These are phyloP conservation scores for Rhizopogon salebrosus DNA, from an alignment of 768 basidiomycete species.

Conservation along the genomic window DNA sequence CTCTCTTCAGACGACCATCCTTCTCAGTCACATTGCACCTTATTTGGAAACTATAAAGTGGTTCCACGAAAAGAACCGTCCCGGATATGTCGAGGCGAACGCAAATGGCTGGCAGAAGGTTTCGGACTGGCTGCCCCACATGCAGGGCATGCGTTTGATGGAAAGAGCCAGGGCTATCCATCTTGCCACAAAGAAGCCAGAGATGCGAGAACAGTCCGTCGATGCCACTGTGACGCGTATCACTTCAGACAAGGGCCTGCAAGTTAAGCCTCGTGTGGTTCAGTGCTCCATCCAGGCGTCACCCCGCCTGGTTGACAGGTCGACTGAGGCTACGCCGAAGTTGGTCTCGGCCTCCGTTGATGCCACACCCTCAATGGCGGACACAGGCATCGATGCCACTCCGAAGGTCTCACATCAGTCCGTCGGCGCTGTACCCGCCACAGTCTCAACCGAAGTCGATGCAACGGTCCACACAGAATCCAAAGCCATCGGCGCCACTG, in stretches of 20 bases:
- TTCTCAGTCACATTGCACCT: constrained; percentile 76
- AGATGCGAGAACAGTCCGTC: constrained; percentile 36
- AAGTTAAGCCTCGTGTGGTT: constrained; percentile 32
- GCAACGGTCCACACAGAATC: constrained; percentile 20
- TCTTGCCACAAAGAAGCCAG: constrained; percentile 12
- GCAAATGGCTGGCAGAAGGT: constrained; percentile 66
- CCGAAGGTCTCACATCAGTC: constrained; percentile 28
- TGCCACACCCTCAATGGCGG: constrained; percentile 43
- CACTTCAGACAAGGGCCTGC: constrained; percentile 35
- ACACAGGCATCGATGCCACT: constrained; percentile 42
- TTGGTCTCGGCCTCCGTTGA: constrained; percentile 41
- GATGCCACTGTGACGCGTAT: constrained; percentile 45
- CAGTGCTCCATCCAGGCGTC: constrained; percentile 34
- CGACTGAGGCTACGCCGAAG: constrained; percentile 36
- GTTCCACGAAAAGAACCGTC: constrained; percentile 76
- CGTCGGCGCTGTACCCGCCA: constrained; percentile 22
- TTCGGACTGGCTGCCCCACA: constrained; percentile 63
- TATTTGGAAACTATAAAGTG: constrained; percentile 63
- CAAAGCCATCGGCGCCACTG: constrained; percentile 2
- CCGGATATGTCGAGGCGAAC: constrained; percentile 62
- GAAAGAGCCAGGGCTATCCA: constrained; percentile 46
- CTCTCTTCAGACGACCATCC: constrained; percentile 63
- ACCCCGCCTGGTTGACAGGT: constrained; percentile 31
- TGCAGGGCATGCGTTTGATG: constrained; percentile 59
- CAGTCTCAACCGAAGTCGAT: constrained; percentile 29